Base-by-base conservation (phyloP, 306 rosid species). In the Sechiopsis laciniata region DNA sequence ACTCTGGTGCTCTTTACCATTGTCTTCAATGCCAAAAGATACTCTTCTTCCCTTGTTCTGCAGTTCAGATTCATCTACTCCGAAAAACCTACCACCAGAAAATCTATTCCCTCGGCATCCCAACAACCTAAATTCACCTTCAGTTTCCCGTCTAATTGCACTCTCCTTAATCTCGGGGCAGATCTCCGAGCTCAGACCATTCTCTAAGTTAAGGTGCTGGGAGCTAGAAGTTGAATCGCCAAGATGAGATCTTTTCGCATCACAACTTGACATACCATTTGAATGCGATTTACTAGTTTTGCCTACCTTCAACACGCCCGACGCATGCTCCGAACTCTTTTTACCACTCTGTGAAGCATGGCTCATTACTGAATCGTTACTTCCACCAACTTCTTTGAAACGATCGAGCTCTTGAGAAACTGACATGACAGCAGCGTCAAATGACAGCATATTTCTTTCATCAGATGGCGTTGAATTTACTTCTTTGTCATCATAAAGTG, bases 131-230 rank as follows among this genome's bases (percentile, higher is more conserved):
- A 85, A 90, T 54, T 92, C 96, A 64, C 98, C 96, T 83, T 92
- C 98, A 48, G 98, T 92, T 87, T 92, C 98, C 77, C 98, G 86
- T 79, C 96, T 80, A 80, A 92, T 92, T 67, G 98, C 98, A 58
- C 93, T 92, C 85, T 92, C 96, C 73, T 90, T 90, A 42, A 87
- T 57, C 75, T 85, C 96, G 10, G 78, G 1, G 48, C 80, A 82
- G 78, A 84, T 83, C 75, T 76, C 86, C 45, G 89, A 84, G 68
- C 83, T 74, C 17, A 81, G 73, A 21, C 92, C 92, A 79, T 89
- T 87, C 77, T 85, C 90, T 55, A 82, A 71, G 74, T 82, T 55
- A 56, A 37, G 79, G 77, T 84, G 85, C 54, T 78, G 85, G 67
- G 79, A 84, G 55, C 40, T 55, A 78, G 84, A 84, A 64, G 74